These are phyloP conservation scores for Magnaporthiopsis rhizophila DNA, from an alignment of 2,329 filamentous ascomycete species.

Conservation along the genomic window DNA sequence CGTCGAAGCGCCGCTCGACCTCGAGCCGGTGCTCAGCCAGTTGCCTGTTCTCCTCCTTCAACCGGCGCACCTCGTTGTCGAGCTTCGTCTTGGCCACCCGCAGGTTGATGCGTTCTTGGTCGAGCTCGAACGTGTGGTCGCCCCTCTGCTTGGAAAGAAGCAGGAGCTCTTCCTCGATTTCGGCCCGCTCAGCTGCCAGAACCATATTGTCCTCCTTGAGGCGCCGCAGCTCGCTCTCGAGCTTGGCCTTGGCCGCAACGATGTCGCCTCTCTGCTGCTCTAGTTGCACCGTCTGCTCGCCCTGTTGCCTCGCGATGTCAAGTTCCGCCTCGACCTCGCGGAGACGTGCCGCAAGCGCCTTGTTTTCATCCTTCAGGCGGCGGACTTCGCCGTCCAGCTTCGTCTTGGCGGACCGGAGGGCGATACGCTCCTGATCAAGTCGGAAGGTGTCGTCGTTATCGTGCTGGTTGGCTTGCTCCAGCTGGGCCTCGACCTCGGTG, in stretches of 20 bases:
- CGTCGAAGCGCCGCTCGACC: constrained; percentile 55
- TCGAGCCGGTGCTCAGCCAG: constrained; percentile 48
- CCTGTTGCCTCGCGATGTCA: constrained; percentile 43
- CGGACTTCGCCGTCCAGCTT: constrained; percentile 61
- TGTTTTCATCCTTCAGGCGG: constrained; percentile 58
- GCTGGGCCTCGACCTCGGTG: constrained; percentile 53
- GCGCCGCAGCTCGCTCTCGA: constrained; percentile 59
- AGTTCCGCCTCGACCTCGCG: constrained; percentile 53
- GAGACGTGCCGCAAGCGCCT: constrained; percentile 31
- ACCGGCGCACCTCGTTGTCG: constrained; percentile 56
- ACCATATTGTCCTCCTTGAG: constrained; percentile 56
- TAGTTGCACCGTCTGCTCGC: constrained; percentile 50
- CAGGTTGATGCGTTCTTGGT: constrained; percentile 62
- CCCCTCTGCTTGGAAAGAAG: constrained; percentile 44
- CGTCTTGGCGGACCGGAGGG: constrained; percentile 59
- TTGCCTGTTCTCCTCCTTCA: constrained; percentile 55
- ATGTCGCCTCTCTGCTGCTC: constrained; percentile 64
- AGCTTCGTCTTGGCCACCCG: constrained; percentile 60
- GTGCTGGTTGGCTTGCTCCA: constrained; percentile 44
- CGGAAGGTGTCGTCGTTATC: constrained; percentile 48
- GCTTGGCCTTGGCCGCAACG: constrained; percentile 56
- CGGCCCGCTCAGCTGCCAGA: constrained; percentile 55
- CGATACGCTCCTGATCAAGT: constrained; percentile 60
- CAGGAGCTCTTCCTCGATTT: constrained; percentile 54
- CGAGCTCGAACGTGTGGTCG: constrained; percentile 51